Percentiles rank a stretch among this genome's conserved stretches.
Conservation (phyloP, 2,329 filamentous ascomycete genomes). For the Ambrosiella beaveri region DNA sequence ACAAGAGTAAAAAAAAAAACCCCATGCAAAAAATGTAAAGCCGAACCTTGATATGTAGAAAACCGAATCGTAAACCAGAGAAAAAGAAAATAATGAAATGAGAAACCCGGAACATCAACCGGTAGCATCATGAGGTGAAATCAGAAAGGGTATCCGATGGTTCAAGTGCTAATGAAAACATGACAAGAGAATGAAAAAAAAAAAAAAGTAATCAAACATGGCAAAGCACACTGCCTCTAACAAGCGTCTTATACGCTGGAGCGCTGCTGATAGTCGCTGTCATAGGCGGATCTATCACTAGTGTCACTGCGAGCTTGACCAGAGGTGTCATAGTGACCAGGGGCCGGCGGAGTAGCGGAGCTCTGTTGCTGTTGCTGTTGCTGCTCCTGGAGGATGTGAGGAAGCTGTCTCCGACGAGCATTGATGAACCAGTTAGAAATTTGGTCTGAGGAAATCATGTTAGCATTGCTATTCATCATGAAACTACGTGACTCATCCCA, state of each 20-base stretch:
- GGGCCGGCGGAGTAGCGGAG: conserved; percentile 1
- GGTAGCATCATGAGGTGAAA: neutral
- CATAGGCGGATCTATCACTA: conserved; percentile 25
- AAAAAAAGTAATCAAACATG: neutral
- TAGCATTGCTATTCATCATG: neutral
- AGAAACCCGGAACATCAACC: neutral
- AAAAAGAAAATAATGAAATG: neutral
- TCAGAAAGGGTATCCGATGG: neutral
- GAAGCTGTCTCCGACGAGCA: conserved; percentile 48
- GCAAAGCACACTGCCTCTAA: neutral
- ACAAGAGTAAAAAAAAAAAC: neutral
- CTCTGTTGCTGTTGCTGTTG: no score
- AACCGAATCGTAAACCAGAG: neutral
- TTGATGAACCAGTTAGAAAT: conserved; percentile 76
- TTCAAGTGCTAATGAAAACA: neutral
- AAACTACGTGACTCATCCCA: no score
- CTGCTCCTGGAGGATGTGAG: conserved; percentile 25
- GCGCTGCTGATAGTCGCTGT: conserved; percentile 29
- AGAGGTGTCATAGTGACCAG: conserved; percentile 2
- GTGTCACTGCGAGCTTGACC: conserved; percentile 28
- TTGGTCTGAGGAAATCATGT: conserved; percentile 30
- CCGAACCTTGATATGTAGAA: neutral
- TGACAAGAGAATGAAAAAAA: neutral
- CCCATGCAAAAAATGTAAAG: neutral
- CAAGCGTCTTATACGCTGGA: conserved; percentile 25